Evolutionary conservation across 257 asterid species (phyloP), one percentile per base, ranked within the genome.

Genomic region (Lycium barbarum): DNA sequence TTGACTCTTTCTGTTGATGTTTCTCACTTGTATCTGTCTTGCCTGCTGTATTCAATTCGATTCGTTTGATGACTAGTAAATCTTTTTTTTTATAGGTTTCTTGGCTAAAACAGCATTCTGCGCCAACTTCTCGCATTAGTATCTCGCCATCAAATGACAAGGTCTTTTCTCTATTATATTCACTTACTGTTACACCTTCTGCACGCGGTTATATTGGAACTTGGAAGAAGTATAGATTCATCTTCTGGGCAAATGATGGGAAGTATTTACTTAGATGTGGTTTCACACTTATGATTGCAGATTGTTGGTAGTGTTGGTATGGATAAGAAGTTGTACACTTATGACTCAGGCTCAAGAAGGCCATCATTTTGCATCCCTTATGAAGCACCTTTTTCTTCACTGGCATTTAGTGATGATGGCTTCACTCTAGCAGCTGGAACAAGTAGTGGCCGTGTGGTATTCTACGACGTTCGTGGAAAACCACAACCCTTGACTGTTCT

Each of bases 31-130:
- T 74, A 49, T n/a, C 59, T 20, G 43, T 49, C 81, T 22, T 49
- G 22, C 43, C 7, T 47, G 81, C 61, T 74, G 43, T 12, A 36
- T 36, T 5, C 43, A 38, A 38, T 38, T 74, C 5, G 43, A 20
- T 76, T 51, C 59, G 2, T 14, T 53, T 20, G 26, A 76, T 26
- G 3, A 51, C 65, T 76, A 20, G 40, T 26, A 53, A 33, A 13
- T 76, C 4, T 11, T 76, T 88, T 87, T 86, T 83, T 85, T 86
- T 65, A 76, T 90, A 95, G 98, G 93, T 91, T 90, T 95, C 99
- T 85, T 97, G 99, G 99, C 80, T 91, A 85, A 95, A 94, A 91
- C 99, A 97, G 89, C 99, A 97, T 88, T 95, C 98, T 84, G 98
- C 99, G 62, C 99, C 99, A 66, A 93, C 94, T 85, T 92, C 98